Evolutionary conservation across 164 flowering plant genomes (phyloP).

Genomic region (Sextonia rubra): DNA sequence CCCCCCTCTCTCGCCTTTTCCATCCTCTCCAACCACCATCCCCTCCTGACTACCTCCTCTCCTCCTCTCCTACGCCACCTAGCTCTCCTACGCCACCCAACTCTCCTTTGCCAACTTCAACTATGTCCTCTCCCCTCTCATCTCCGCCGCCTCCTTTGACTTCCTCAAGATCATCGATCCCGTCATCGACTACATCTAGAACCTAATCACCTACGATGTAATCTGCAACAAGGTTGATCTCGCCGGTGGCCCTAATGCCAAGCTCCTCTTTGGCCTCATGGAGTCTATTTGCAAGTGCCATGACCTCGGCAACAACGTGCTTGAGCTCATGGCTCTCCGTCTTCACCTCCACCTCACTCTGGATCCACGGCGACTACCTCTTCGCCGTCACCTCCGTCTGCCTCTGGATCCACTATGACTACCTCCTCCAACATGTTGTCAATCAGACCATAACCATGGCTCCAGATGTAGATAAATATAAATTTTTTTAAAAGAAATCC

Average conservation of each 20-base stretch:
- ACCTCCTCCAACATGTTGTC: constrained; percentile 77
- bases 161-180: constrained; percentile 79
- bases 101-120: constrained; percentile 72
- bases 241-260: constrained; percentile 51
- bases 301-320: constrained; percentile 72
- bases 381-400: constrained; percentile 78
- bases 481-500: too few species aligned
- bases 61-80: constrained; percentile 70
- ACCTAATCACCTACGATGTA: constrained; percentile 72
- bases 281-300: constrained; percentile 84
- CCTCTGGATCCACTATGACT: constrained; percentile 96
- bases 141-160: constrained; percentile 57
- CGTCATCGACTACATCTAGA: constrained; percentile 77
- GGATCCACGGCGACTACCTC: constrained; percentile 94
- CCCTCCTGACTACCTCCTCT: constrained; percentile 20
- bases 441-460: constrained; percentile 98
- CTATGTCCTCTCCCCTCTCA: constrained; percentile 61
- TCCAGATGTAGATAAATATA: too few species aligned
- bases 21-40: constrained; percentile 9
- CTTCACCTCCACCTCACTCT: constrained; percentile 69
- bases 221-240: constrained; percentile 86
- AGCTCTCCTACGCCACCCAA: constrained; percentile 47
- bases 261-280: constrained; percentile 50
- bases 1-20: too few species aligned
- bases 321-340: constrained; percentile 76